These are phyloP conservation scores for Hygrocybe coccinea DNA, from an alignment of 768 basidiomycete species.

Conservation along the genomic window DNA sequence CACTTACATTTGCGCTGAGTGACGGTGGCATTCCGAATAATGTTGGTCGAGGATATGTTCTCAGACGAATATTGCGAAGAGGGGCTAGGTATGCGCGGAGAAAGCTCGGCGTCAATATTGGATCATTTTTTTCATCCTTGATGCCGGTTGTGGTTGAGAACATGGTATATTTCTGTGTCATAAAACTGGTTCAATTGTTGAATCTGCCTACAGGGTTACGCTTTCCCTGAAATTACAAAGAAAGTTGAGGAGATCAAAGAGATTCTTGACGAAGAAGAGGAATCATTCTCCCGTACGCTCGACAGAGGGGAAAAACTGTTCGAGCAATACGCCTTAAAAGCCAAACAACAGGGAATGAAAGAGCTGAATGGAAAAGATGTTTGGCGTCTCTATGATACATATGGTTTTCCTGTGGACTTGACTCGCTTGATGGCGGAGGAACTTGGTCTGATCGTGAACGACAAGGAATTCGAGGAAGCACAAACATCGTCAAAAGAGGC, in stretches of 20 bases:
- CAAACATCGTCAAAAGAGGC: slow-evolving; percentile 86
- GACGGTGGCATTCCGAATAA: slow-evolving; percentile 97
- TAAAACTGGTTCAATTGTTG: slow-evolving; percentile 2
- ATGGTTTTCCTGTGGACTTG: slow-evolving; percentile 95
- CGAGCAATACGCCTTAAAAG: slow-evolving; percentile 73
- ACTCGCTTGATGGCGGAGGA: slow-evolving; percentile 98
- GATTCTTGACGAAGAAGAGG: slow-evolving; percentile 95
- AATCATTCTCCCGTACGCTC: slow-evolving; percentile 94
- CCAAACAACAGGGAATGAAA: slow-evolving; percentile 55
- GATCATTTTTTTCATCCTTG: slow-evolving; percentile 90
- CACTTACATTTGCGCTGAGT: slow-evolving; percentile 90
- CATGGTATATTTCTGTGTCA: slow-evolving; percentile 53
- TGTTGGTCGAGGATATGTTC: slow-evolving; percentile 95
- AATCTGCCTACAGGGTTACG: slow-evolving; percentile 52
- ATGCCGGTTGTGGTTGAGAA: slow-evolving; percentile 85
- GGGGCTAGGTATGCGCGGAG: slow-evolving; percentile 95
- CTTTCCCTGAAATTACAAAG: slow-evolving; percentile 91
- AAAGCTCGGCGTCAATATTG: slow-evolving; percentile 88
- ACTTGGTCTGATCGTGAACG: slow-evolving; percentile 75
- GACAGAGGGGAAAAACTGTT: slow-evolving; percentile 96
- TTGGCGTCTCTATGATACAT: slow-evolving; percentile 97
- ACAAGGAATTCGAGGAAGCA: slow-evolving; percentile 84
- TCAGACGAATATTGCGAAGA: slow-evolving; percentile 85
- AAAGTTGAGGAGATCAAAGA: slow-evolving; percentile 82
- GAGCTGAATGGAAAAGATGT: slow-evolving; percentile 87